Evolutionary conservation across 768 basidiomycete species (phyloP).

Genomic region (Coprinopsis strossmayeri): DNA sequence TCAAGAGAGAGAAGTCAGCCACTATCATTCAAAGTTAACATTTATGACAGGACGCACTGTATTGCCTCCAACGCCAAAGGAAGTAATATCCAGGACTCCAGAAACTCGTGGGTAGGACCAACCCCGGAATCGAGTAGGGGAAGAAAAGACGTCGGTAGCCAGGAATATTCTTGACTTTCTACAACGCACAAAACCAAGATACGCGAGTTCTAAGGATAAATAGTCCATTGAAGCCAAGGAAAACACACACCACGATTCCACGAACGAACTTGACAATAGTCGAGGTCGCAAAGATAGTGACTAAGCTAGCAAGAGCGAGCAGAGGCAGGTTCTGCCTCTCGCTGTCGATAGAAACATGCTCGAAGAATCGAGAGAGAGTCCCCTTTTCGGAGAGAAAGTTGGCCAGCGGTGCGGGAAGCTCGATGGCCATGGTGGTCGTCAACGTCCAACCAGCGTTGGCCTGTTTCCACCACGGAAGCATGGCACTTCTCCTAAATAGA

Average conservation of each 20-base stretch:
- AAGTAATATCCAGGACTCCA: conserved; percentile 35
- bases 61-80: conserved; percentile 30
- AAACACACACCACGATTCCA: conserved; percentile 26
- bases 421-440: too few species aligned
- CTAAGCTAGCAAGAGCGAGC: conserved; percentile 5
- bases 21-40: not conserved
- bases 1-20: not conserved
- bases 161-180: conserved; percentile 32
- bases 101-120: conserved; percentile 31
- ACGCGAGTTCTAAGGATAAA: too few species aligned
- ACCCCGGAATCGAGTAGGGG: conserved; percentile 32
- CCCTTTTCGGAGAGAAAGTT: too few species aligned
- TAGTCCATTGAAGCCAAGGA: not conserved
- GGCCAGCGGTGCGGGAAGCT: too few species aligned
- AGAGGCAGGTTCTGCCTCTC: not conserved
- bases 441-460: too few species aligned
- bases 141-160: conserved; percentile 36
- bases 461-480: too few species aligned
- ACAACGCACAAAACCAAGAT: too few species aligned
- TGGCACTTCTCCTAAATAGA: too few species aligned
- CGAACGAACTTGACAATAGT: conserved; percentile 23
- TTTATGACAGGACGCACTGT: conserved; percentile 18
- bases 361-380: too few species aligned
- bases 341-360: too few species aligned
- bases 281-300: conserved; percentile 23